Conservation (phyloP, 164 flowering plant genomes). For the Tinospora cordifolia region DNA sequence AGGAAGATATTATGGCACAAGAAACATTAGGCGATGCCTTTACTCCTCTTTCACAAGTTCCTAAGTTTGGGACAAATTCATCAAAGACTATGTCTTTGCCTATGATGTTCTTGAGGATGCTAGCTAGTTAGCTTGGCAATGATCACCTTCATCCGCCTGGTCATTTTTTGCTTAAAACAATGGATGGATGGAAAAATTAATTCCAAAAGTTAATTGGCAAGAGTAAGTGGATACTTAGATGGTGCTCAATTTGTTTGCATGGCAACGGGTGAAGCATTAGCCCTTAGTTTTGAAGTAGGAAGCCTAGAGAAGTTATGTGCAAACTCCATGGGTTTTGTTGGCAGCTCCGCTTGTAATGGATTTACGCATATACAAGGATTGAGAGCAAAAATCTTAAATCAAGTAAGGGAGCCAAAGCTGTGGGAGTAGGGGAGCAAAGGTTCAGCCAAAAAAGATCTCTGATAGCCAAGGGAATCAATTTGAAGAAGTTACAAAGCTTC, state of each 20-base stretch:
- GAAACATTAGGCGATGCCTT: constrained; percentile 69
- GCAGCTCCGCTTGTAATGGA: constrained; percentile 28
- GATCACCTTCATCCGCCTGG: constrained; percentile 88
- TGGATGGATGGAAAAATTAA: constrained; percentile 42
- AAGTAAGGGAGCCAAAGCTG: constrained; percentile 63
- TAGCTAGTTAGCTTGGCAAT: constrained; percentile 65
- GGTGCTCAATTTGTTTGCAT: constrained; percentile 73
- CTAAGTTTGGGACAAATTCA: constrained; percentile 50
- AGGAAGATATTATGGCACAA: constrained; percentile 51
- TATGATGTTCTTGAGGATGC: not conserved
- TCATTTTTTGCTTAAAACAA: constrained; percentile 72
- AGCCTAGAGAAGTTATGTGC: constrained; percentile 40
- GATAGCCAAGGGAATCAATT: constrained; percentile 64
- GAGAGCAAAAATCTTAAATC: constrained; percentile 54
- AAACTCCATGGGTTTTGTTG: constrained; percentile 32
- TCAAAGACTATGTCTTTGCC: constrained; percentile 45
- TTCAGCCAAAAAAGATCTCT: constrained; percentile 74
- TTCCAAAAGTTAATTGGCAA: constrained; percentile 60
- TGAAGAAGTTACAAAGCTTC: constrained; percentile 57
- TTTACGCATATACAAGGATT: constrained; percentile 43
- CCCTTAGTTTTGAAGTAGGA: constrained; percentile 70
- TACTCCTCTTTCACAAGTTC: constrained; percentile 50
- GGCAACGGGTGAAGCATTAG: constrained; percentile 91
- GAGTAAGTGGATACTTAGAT: constrained; percentile 45
- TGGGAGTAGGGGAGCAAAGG: constrained; percentile 92